Percentiles rank a stretch among this genome's conserved stretches.
Conservation (phyloP, 805 yeast genomes). For the Brettanomyces custersianus region DNA sequence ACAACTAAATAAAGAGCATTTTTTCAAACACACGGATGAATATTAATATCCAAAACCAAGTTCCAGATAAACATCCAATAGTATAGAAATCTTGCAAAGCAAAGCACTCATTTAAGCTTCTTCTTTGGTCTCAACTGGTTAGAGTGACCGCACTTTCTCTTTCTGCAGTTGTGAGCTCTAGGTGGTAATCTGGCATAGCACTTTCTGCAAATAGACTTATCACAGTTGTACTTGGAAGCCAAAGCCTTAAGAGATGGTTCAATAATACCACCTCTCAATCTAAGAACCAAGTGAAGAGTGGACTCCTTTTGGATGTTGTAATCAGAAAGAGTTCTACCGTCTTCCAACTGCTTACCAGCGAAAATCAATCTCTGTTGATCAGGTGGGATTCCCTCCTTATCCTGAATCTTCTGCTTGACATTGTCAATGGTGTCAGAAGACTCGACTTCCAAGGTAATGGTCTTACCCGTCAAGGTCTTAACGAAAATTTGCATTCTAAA, state of each 20-base stretch:
- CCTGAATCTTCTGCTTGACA: slow-evolving; percentile 91
- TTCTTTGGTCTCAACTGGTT: slow-evolving; percentile 99
- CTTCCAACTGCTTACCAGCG: slow-evolving; percentile 95
- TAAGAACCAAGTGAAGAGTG: slow-evolving; percentile 48
- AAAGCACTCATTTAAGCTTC: slow-evolving; percentile 78
- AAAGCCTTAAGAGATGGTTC: slow-evolving; percentile 99
- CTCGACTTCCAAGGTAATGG: slow-evolving; percentile 81
- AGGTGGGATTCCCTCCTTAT: slow-evolving; percentile 95
- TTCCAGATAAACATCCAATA: too few relatives aligned
- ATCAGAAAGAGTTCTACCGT: slow-evolving; percentile 89
- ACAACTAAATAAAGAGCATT: too few relatives aligned
- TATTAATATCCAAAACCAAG: too few relatives aligned
- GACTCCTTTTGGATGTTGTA: slow-evolving; percentile 96
- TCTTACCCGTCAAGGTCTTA: slow-evolving; percentile 98
- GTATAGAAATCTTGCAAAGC: too few relatives aligned
- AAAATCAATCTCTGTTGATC: slow-evolving; percentile 93
- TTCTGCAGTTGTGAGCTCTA: slow-evolving; percentile 99
- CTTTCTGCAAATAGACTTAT: slow-evolving; percentile 97
- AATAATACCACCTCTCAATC: slow-evolving; percentile 79
- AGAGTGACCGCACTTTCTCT: slow-evolving; percentile 99
- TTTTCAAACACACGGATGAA: too few relatives aligned
- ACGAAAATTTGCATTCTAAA: slow-evolving; percentile 92
- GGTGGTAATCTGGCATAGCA: slow-evolving; percentile 99
- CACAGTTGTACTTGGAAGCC: slow-evolving; percentile 99
- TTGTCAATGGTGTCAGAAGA: slow-evolving; percentile 94